Evolutionary conservation across 345 rosid species (phyloP).

Genomic region (Nasturtium officinale): DNA sequence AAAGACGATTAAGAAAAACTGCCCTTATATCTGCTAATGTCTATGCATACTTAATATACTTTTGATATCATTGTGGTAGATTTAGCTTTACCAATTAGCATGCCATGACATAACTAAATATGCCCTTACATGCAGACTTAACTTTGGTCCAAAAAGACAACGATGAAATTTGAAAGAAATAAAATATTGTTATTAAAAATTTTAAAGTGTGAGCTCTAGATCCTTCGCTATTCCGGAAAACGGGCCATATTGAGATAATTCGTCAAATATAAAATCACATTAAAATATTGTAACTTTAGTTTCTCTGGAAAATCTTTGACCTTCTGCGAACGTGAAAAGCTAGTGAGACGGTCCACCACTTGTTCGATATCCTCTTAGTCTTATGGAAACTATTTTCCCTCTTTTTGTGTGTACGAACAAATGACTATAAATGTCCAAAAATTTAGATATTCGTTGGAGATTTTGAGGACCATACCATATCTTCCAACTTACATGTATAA

Average conservation of each 20-base stretch:
- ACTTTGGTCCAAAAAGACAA: background rate
- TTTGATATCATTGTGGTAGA: background rate
- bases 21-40: background rate
- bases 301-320: constrained; percentile 15
- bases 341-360: constrained; percentile 30
- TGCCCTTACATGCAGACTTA: background rate
- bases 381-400: constrained; percentile 11
- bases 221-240: background rate
- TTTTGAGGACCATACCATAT: constrained; percentile 30
- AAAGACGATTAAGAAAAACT: background rate
- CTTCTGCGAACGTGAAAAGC: constrained; percentile 25
- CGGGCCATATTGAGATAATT: background rate
- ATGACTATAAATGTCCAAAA: constrained; percentile 20
- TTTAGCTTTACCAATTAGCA: background rate
- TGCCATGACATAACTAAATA: background rate
- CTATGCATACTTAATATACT: background rate
- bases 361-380: constrained; percentile 33
- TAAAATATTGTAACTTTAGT: background rate
- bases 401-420: background rate
- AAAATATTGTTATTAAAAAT: no score
- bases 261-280: background rate
- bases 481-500: background rate
- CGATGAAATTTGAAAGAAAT: no score
- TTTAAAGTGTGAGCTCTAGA: background rate
- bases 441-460: constrained; percentile 22